Evolutionary conservation across 768 basidiomycete species (phyloP).

Genomic region (Agaricus blazei): DNA sequence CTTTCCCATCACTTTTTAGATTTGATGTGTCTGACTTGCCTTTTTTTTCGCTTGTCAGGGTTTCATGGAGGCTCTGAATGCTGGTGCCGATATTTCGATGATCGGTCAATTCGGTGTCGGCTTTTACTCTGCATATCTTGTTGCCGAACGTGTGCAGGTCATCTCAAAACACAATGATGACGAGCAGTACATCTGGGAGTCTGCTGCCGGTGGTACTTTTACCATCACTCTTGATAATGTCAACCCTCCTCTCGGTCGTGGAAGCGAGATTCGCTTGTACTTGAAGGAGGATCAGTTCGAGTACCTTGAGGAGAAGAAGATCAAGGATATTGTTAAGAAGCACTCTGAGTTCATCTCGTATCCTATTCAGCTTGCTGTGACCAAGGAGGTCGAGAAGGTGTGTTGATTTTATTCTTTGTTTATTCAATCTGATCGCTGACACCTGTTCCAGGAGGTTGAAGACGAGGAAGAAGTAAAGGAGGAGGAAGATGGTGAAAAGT

Average conservation of each 20-base stretch:
- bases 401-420: slow-evolving; percentile 16
- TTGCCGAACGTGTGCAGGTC: slow-evolving; percentile 97
- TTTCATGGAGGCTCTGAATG: slow-evolving; percentile 98
- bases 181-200: slow-evolving; percentile 99
- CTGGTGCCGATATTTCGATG: slow-evolving; percentile 91
- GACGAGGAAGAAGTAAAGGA: slow-evolving; percentile 74
- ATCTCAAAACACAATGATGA: slow-evolving; percentile 99
- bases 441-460: slow-evolving; percentile 66
- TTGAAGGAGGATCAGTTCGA: slow-evolving; percentile 99
- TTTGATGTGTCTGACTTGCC: slow-evolving; percentile 10
- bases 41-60: slow-evolving; percentile 45
- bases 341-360: slow-evolving; percentile 99
- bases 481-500: slow-evolving; percentile 68
- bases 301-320: slow-evolving; percentile 98
- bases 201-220: slow-evolving; percentile 98
- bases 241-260: slow-evolving; percentile 89
- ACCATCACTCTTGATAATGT: slow-evolving; percentile 93
- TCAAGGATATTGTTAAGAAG: slow-evolving; percentile 99
- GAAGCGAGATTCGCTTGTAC: slow-evolving; percentile 87
- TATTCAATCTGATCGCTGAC: slow-evolving; percentile 7
- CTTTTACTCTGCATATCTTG: slow-evolving; percentile 99
- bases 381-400: slow-evolving; percentile 99
- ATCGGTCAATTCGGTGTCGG: slow-evolving; percentile 99
- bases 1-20: slow-evolving; percentile 9
- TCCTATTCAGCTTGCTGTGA: slow-evolving; percentile 96